Evolutionary conservation across 2,329 filamentous ascomycete species (phyloP), one percentile per base, ranked within the genome.

Genomic region (Arthrocladium fulminans): DNA sequence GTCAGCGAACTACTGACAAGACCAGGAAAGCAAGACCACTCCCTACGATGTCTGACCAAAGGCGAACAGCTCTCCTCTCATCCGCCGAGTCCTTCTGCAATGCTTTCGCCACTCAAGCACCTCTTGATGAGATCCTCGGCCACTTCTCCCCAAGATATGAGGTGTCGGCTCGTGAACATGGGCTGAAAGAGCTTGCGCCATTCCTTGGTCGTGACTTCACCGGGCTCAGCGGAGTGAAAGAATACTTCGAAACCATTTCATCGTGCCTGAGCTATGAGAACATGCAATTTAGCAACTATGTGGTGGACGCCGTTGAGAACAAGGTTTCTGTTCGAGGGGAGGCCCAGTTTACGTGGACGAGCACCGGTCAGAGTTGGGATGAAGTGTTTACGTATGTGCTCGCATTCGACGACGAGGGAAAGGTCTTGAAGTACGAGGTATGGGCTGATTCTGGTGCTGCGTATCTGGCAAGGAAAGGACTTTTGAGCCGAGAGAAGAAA

Each of bases 401-500:
- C 35, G 60, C 55, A 35, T 53, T 70, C 45, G 63, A 60, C n/a
- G 52, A 57, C 50, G 61, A 67, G 25, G 32, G 50, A 10, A 67
- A 64, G 50, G 62, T 71, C n/a, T 58, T 57, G 25, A 65, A 62
- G 45, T 71, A 70, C 60, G 56, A 62, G 35, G 61, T 71, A 23
- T 71, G 68, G 68, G 67, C 65, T 13, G 68, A 71, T 63, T 67
- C 65, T 2, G 68, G 67, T 17, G 68, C 68, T 27, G 67, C 65
- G 22, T 69, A 69, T 60, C 57, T 71, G 49, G 68, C 68, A 20
- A 53, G 58, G 30, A 54, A 56, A 23, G 63, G 61, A 30, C 42
- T 34, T 32, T 48, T 19, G 24, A 46, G 19, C 17, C 12, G 17
- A 40, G 37, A 24, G 3, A 22, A 22, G n/a, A 22, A 7, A n/a